Percentiles rank a stretch among this genome's conserved stretches.
Conservation (phyloP, 129 eudicot genomes). For the Arctium minus region DNA sequence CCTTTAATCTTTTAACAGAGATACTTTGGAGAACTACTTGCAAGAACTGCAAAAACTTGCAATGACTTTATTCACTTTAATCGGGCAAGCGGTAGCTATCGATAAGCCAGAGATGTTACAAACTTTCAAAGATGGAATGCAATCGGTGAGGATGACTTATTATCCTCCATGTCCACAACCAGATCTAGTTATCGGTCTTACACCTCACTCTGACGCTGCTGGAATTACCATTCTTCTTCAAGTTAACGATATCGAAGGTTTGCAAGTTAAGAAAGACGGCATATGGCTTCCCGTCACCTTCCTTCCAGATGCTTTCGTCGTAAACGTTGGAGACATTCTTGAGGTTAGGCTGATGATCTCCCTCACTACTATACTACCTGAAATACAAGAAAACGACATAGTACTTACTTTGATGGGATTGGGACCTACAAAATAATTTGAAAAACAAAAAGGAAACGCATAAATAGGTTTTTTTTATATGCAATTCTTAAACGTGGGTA, state of each 20-base stretch:
- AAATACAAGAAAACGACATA: neutral
- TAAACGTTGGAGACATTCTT: slow-evolving; percentile 59
- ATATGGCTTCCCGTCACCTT: slow-evolving; percentile 48
- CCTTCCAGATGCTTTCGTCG: slow-evolving; percentile 51
- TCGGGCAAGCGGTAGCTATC: slow-evolving; percentile 52
- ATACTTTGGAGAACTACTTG: slow-evolving; percentile 46
- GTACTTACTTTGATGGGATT: neutral
- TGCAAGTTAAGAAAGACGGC: slow-evolving; percentile 58
- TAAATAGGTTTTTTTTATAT: neutral
- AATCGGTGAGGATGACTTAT: slow-evolving; percentile 49
- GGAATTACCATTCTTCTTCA: slow-evolving; percentile 54
- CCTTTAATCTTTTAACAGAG: slow-evolving; percentile 24
- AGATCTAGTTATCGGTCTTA: slow-evolving; percentile 49
- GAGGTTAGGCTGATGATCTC: slow-evolving; percentile 34
- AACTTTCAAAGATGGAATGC: slow-evolving; percentile 57
- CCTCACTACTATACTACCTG: neutral
- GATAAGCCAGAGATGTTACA: slow-evolving; percentile 29
- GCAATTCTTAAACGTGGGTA: slow-evolving; percentile 21
- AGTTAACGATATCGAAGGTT: slow-evolving; percentile 45
- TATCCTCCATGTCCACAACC: slow-evolving; percentile 74
- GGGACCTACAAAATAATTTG: neutral
- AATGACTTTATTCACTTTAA: slow-evolving; percentile 24
- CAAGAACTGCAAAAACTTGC: slow-evolving; percentile 42
- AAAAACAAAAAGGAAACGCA: neutral
- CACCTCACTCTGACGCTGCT: slow-evolving; percentile 58